Percentiles rank a stretch among this genome's conserved stretches.
These are phyloP conservation scores for Vitellaria paradoxa DNA, from an alignment of 179 eudicot species.

Conservation along the genomic window DNA sequence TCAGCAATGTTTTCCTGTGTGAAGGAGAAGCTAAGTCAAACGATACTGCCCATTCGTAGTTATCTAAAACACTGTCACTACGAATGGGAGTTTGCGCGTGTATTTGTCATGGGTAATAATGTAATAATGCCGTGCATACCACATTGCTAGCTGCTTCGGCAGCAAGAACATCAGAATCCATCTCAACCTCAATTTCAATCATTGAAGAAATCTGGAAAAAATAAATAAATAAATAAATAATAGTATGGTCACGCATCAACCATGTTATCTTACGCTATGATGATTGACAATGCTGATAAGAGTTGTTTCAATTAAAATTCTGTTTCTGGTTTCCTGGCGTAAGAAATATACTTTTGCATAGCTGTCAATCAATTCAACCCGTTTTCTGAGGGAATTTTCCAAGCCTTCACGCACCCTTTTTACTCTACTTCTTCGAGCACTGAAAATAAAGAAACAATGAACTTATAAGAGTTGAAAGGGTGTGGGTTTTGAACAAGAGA, in stretches of 20 bases:
- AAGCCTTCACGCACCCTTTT: constrained; percentile 80
- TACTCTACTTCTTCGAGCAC: constrained; percentile 80
- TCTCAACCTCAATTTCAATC: constrained; percentile 98
- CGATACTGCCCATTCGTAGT: background rate
- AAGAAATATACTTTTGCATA: constrained; percentile 74
- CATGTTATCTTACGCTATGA: background rate
- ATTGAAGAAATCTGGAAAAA: constrained; percentile 81
- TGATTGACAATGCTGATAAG: background rate
- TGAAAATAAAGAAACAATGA: constrained; percentile 21
- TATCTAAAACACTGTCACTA: background rate
- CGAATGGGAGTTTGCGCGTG: background rate
- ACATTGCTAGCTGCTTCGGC: constrained; percentile 87
- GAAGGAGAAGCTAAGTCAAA: constrained; percentile 5
- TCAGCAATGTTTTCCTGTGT: constrained; percentile 79
- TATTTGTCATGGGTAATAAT: background rate
- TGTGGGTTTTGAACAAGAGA: constrained; percentile 1
- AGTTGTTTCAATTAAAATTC: background rate
- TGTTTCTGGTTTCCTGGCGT: background rate
- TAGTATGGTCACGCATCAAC: constrained; percentile 1
- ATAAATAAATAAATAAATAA: constrained; percentile 1
- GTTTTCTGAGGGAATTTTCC: constrained; percentile 69
- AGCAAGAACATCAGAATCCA: constrained; percentile 92
- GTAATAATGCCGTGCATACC: constrained; percentile 34
- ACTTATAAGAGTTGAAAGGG: background rate
- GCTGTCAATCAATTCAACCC: constrained; percentile 83